phyloP scores from a whole-genome alignment of 2,329 filamentous ascomycete genomes.

The Zopfia rhizophila region DNA sequence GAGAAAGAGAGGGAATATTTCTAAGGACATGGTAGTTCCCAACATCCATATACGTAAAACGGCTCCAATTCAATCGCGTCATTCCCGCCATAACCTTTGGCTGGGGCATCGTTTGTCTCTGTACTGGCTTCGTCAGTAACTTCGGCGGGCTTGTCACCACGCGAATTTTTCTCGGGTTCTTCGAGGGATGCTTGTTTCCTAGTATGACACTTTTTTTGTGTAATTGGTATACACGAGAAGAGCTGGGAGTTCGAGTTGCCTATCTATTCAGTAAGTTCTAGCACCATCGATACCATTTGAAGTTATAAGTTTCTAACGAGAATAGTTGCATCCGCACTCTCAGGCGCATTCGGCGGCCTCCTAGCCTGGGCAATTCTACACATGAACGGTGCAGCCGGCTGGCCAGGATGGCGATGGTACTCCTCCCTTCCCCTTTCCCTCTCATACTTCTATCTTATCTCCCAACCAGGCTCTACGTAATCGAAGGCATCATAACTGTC shows the following conservation, averaged over 20 bases:
- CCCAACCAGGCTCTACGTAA: conserved; percentile 36
- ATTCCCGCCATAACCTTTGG: conserved; percentile 40
- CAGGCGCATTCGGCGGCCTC: conserved; percentile 39
- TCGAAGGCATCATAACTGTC: conserved; percentile 45
- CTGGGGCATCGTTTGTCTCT: conserved; percentile 40
- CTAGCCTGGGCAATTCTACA: conserved; percentile 43
- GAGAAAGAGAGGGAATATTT: too few relatives aligned
- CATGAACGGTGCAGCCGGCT: conserved; percentile 39
- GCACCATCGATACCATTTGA: too few relatives aligned
- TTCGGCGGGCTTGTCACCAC: conserved; percentile 33
- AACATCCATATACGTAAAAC: conserved; percentile 44
- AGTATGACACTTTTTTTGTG: conserved; percentile 42
- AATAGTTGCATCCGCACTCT: conserved; percentile 33
- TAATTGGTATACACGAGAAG: conserved; percentile 45
- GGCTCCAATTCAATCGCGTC: conserved; percentile 46
- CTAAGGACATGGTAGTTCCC: conserved; percentile 34
- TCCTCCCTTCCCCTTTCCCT: conserved; percentile 1
- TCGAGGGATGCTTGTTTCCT: conserved; percentile 46
- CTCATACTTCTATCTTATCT: background rate
- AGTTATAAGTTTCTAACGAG: background rate
- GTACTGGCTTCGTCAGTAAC: conserved; percentile 35
- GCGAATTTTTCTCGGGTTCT: conserved; percentile 39
- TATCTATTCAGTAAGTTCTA: conserved; percentile 35
- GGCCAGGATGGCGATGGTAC: conserved; percentile 41
- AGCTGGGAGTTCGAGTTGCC: conserved; percentile 39